Evolutionary conservation across 352 stramenopile species (phyloP).

Genomic region (Globisporangium takayamanum): DNA sequence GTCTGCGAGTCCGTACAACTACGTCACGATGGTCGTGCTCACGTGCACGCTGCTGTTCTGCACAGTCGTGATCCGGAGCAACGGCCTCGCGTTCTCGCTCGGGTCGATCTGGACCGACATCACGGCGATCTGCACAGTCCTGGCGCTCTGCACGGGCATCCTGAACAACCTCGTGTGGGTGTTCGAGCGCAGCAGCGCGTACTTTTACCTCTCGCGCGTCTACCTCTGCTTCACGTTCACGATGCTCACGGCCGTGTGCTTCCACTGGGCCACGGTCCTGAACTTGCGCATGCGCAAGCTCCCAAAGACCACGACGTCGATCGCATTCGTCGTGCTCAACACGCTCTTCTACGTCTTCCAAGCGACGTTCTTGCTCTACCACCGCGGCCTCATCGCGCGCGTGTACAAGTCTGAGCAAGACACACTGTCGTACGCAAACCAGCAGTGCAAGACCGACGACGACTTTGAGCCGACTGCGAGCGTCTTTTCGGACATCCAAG

Average conservation of each 20-base stretch:
- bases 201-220: constrained; percentile 79
- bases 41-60: constrained; percentile 78
- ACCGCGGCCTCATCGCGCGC: constrained; percentile 54
- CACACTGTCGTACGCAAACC: constrained; percentile 61
- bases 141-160: constrained; percentile 64
- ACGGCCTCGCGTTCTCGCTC: constrained; percentile 76
- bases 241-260: constrained; percentile 84
- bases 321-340: constrained; percentile 71
- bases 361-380: constrained; percentile 56
- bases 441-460: constrained; percentile 60
- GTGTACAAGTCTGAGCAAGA: constrained; percentile 74
- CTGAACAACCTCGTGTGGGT: constrained; percentile 85
- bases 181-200: constrained; percentile 52
- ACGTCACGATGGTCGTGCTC: constrained; percentile 84
- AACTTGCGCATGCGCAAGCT: constrained; percentile 71
- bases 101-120: constrained; percentile 85
- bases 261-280: constrained; percentile 83
- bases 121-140: constrained; percentile 77
- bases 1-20: constrained; percentile 82
- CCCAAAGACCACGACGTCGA: constrained; percentile 52
- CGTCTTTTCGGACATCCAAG: constrained; percentile 84
- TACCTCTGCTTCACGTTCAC: constrained; percentile 86
- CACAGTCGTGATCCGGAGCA: constrained; percentile 73
- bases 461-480: constrained; percentile 43
- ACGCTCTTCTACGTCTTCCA: constrained; percentile 79